phyloP scores from a whole-genome alignment of 2,329 filamentous ascomycete genomes.

The Teratosphaeria gauchensis region DNA sequence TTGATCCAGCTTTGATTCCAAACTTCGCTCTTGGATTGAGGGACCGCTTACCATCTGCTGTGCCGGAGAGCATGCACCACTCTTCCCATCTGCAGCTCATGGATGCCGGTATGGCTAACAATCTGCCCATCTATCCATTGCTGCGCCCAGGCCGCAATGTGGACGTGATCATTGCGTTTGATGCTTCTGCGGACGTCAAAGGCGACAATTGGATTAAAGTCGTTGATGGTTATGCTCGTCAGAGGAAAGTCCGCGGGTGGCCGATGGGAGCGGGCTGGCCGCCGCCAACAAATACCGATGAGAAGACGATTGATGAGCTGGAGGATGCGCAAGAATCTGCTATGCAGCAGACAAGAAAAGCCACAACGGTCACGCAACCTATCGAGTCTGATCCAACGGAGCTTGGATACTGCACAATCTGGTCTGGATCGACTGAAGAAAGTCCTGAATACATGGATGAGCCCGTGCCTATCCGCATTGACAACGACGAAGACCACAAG shows the following conservation, averaged over 20 bases:
- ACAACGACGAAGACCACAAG: slow-evolving; percentile 23
- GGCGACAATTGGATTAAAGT: slow-evolving; percentile 95
- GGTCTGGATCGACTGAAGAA: slow-evolving; percentile 80
- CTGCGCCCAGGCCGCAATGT: slow-evolving; percentile 80
- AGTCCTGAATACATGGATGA: slow-evolving; percentile 18
- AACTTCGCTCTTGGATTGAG: slow-evolving; percentile 83
- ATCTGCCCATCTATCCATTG: slow-evolving; percentile 89
- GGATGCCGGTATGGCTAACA: slow-evolving; percentile 99
- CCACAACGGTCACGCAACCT: neutral
- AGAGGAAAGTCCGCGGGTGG: slow-evolving; percentile 89
- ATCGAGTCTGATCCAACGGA: slow-evolving; percentile 28
- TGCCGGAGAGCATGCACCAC: slow-evolving; percentile 58
- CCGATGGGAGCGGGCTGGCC: slow-evolving; percentile 94
- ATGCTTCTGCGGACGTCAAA: slow-evolving; percentile 85
- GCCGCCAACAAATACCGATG: slow-evolving; percentile 46
- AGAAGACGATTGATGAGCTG: slow-evolving; percentile 55
- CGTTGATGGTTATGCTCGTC: slow-evolving; percentile 82
- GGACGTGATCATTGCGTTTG: slow-evolving; percentile 85
- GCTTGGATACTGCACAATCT: slow-evolving; percentile 85
- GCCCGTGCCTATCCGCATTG: slow-evolving; percentile 3
- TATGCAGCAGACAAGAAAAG: slow-evolving; percentile 46
- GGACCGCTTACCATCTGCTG: slow-evolving; percentile 60
- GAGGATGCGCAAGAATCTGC: slow-evolving; percentile 56
- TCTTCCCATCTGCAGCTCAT: slow-evolving; percentile 56
- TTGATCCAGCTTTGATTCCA: slow-evolving; percentile 81